phyloP scores from a whole-genome alignment of 2,329 filamentous ascomycete genomes.

The Zopfia rhizophila region DNA sequence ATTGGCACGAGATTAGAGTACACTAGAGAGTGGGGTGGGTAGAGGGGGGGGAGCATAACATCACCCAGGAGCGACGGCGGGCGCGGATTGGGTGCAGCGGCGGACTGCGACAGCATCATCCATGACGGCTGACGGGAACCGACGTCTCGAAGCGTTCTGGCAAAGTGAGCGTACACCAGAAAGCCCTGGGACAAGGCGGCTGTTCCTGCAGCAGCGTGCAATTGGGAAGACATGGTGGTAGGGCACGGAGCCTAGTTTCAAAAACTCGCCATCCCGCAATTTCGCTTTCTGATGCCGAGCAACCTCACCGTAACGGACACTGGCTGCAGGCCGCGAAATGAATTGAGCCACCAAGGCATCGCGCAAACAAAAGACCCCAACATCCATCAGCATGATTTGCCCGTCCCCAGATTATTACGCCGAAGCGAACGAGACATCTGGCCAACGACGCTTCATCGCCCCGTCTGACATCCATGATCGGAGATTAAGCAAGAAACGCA shows the following conservation, averaged over 20 bases:
- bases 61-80: constrained; percentile 20
- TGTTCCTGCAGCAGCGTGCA: constrained; percentile 34
- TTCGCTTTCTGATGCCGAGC: constrained; percentile 42
- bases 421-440: neutral
- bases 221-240: constrained; percentile 25
- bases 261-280: constrained; percentile 39
- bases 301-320: constrained; percentile 28
- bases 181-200: constrained; percentile 26
- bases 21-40: constrained; percentile 26
- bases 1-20: constrained; percentile 44
- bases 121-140: constrained; percentile 31
- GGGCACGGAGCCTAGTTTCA: constrained; percentile 42
- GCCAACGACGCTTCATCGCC: no score
- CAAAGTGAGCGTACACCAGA: constrained; percentile 28
- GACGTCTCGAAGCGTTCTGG: constrained; percentile 21
- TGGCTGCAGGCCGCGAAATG: constrained; percentile 32
- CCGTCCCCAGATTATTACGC: constrained; percentile 3
- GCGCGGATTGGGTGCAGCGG: constrained; percentile 37
- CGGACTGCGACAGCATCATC: constrained; percentile 36
- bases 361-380: constrained; percentile 15
- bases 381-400: constrained; percentile 20
- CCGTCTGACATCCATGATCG: constrained; percentile 17
- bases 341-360: constrained; percentile 15
- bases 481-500: constrained; percentile 36
- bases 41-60: constrained; percentile 17